Evolutionary conservation across 495 filamentous ascomycete genomes (phyloP), one percentile per base, ranked within the genome.

Genomic region (Aspergillus cristatus): DNA sequence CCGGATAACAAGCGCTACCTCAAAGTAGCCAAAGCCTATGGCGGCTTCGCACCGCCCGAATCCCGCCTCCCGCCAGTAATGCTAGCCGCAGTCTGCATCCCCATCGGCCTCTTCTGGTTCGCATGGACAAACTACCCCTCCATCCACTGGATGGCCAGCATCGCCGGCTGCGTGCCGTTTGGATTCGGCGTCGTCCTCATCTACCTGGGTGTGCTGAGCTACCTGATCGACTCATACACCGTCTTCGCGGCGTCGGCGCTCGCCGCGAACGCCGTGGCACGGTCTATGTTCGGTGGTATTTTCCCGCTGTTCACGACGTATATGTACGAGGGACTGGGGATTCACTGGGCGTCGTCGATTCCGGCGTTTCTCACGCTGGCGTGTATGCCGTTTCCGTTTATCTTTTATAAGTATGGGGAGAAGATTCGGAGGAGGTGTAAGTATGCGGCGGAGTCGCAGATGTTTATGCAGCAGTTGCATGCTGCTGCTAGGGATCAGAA

Each of bases 221-320:
- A 82, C 49, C 63, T 84, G 12, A 74, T 82, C 40, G 79, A 82
- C 50, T 60, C 72, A 13, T 77, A 83, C 54, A 77, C 72, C 29
- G 75, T 84, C 34, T 85, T 74, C 44, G 79, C 80, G 3, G 79
- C 81, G 0, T 78, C 72, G 0, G 79, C 78, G 0, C 58, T 86
- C 6, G 81, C 81, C 2, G 78, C 79, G 11, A 83, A 78, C 47
- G 59, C 72, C 13, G 67, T 82, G 1, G 53, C 84, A 15, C 58
- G 70, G 14, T 68, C 62, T 1, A 3, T 60, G 5, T 82, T 84
- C 45, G 81, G 82, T 22, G 75, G 77, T n/a, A 75, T 68, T 0
- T 85, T 87, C 54, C 82, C 82, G 0, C 62, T 86, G 0, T 85
- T 86, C 57, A 84, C 81, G 0, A 70, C 68, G 0, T 47, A 71